Evolutionary conservation across 2,329 filamentous ascomycete genomes (phyloP), one percentile per base, ranked within the genome.

Genomic region (Fusarium coffeatum): DNA sequence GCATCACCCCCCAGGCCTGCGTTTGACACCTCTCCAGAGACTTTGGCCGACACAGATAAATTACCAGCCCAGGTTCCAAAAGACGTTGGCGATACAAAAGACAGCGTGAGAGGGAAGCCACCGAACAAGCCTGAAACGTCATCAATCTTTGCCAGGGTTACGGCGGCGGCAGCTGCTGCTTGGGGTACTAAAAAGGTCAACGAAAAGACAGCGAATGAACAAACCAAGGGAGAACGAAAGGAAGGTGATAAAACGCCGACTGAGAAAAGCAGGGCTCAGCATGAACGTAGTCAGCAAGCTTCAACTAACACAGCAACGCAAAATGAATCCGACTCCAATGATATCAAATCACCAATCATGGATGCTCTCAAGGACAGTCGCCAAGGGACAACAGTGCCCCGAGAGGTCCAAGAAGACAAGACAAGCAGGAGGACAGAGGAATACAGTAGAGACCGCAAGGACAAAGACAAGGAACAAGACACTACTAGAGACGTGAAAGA

Each of bases 171-270:
- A 43, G 78, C 72, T 49, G 78, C 74, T 20, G 61, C 66, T 28
- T 69, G 67, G 8, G 78, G 77, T 15, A 48, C 48, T 47, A 45
- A 57, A 12, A 45, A 43, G 30, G 18, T 43, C 5, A 41, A 49
- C 20, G 76, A 79, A 56, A 80, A 77, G 59, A 78, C 76, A 22
- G 76, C 65, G 13, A 68, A 68, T 37, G 78, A 69, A 43, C 78
- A 79, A 60, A 78, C 78, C 64, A 79, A 78, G 65, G 80, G 80
- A 56, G 79, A 81, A 51, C 79, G 79, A 66, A 80, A 64, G 7
- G 49, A 67, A 13, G 59, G 64, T 20, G 64, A 32, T 37, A 57
- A 50, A 25, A 64, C 18, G 13, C 16, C 25, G 18, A 40, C 55
- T 47, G 49, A 37, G 25, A 48, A 41, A n/a, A 30, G 20, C n/a